Base-by-base conservation (phyloP, 768 basidiomycete species). In the Boletus fagicola region DNA sequence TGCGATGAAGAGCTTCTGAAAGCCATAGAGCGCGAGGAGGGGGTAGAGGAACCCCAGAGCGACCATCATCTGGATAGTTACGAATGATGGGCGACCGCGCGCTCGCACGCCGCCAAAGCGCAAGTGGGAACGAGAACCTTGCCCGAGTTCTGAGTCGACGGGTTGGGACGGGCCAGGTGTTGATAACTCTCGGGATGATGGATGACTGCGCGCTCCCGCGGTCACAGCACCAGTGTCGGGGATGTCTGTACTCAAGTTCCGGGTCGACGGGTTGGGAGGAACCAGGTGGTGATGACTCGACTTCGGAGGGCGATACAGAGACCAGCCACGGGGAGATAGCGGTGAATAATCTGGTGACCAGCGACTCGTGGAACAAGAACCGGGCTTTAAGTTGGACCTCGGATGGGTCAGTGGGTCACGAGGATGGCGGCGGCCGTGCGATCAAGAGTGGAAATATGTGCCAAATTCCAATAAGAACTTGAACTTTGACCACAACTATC, bases 41-140 rank as follows among this genome's bases (percentile, higher is more conserved):
- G 66, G 62, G 40, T 51, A 66, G 42, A 69, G 55, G 15, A 63
- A 50, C 30, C 59, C 59, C 36, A 68, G 54, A 39, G 68, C 53
- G n/a, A 70, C 55, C 20, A 71, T 63, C 68, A 69, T 68, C 20
- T 36, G 42, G 13, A 15, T 7, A n/a, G n/a, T 51, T 38, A 35
- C 51, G 44, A 39, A 18, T 7, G 18, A 39, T 8, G 38, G 38
- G 38, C n/a, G 18, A 38, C 18, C 7, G 38, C 18, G 16, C 16
- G 38, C 38, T 39, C 18, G 6, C 38, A 16, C 38, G 18, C 18
- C 7, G 18, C 10, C 38, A n/a, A 39, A 39, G 38, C 38, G 10
- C 13, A 38, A 33, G 12, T 9, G 18, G 38, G 8, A 39, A 10
- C 16, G 38, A 18, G 38, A 39, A 9, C 18, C 16, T 39, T 39